Base-by-base conservation (phyloP, 805 yeast species). In the Suhomyces vadensis region DNA sequence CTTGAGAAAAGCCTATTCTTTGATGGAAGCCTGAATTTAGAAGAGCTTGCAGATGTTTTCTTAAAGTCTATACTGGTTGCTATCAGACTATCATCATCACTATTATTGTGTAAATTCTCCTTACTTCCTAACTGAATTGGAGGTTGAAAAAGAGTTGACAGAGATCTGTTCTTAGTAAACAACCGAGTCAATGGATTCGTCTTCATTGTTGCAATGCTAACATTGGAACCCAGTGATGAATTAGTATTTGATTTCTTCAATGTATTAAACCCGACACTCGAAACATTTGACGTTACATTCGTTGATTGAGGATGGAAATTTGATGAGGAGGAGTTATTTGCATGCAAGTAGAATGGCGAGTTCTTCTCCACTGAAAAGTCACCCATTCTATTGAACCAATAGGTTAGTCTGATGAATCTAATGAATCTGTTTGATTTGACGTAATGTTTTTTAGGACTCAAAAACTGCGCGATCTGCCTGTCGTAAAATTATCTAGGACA, bases 191-290 rank as follows among this genome's bases (percentile, higher is more conserved):
- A 50, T 7, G 71, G 55, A 46, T 65, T 64, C 6, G 63, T 52
- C 38, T 58, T 63, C 7, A 53, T 48, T 0, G 66, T 56, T 7
- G 54, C 42, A 3, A 53, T 29, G 24, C 61, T 61, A 1, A 51
- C 37, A 1, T 54, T 47, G 6, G 67, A 58, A 2, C 54, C 40
- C 43, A 45, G 54, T 2, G 70, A 64, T 5, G 57, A 46, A 41
- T 63, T 60, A 13, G 71, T 63, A 31, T 52, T 50, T 19, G 53
- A 44, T 46, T 66, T 66, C 50, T 64, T 65, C 19, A 67, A 47
- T 39, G 54, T 66, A 41, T 57, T 67, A 46, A 67, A 67, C 10
- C 55, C 55, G 5, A 49, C 55, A 13, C 49, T 49, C 9, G 55
- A 51, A n/a, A 49, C 46, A 37, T 31, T 47, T 24, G 42, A 42